Evolutionary conservation across 169 alveolate genomes (phyloP), one percentile per base, ranked within the genome.

Genomic region (Cryptosporidium viatorum): DNA sequence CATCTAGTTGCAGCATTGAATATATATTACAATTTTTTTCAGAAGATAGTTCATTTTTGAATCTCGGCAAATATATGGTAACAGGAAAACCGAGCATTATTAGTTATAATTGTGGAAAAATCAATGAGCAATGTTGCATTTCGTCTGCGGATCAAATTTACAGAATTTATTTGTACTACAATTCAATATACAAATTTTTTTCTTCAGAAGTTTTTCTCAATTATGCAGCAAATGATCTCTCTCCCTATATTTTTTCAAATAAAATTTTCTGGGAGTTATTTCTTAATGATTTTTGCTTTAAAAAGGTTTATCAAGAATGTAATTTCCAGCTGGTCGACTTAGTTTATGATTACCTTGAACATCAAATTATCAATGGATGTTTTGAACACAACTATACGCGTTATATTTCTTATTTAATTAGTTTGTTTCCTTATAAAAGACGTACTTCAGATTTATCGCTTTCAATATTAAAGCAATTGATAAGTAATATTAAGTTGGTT

Each of bases 21-120:
- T 0, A 55, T 35, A 52, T 58, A 18, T 18, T 23, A 31, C 29
- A 51, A 18, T 73, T 33, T 26, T 73, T 52, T 33, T 37, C 41
- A 21, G 71, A 65, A 4, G 41, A 58, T 3, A 6, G 3, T 73
- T 41, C 70, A 3, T 37, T 73, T 37, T 73, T 73, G 31, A 52
- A 73, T 51, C 14, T 33, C 16, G 86, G 71, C 0, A 73, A 55
- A 55, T 73, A 73, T 58, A 16, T 73, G 43, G 31, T 50, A 73
- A n/a, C 86, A 3, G 33, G 51, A 4, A 73, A 73, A 21, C 10
- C 37, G 18, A 55, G 9, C 21, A 23, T 55, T 0, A 55, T 73
- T 51, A 21, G 9, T 55, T 37, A 14, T 45, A 52, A n/a, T 65
- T 65, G 33, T 14, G 71, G 18, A 3, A 8, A 10, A 6, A 7